Conservation (phyloP, 2,329 filamentous ascomycete species). For the Ophidiomyces ophidiicola region DNA sequence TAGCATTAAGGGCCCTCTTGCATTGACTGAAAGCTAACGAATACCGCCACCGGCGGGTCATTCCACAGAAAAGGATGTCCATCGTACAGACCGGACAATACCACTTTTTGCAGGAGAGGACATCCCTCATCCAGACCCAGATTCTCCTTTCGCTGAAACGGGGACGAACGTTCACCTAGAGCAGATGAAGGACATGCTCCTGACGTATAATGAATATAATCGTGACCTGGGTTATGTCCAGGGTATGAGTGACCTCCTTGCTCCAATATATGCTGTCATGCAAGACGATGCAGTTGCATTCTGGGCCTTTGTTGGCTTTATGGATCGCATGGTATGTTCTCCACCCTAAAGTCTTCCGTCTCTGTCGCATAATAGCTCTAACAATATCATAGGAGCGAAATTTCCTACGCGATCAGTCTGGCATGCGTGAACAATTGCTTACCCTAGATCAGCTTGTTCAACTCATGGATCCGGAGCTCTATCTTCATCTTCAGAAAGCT, state of each 20-base stretch:
- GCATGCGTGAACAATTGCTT: constrained; percentile 83
- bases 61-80: constrained; percentile 86
- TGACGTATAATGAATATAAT: constrained; percentile 98
- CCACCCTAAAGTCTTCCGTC: no score
- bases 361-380: no score
- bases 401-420: constrained; percentile 87
- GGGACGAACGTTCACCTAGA: constrained; percentile 97
- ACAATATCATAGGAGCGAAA: constrained; percentile 56
- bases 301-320: constrained; percentile 91
- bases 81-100: constrained; percentile 87
- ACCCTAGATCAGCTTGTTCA: constrained; percentile 91
- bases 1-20: background rate
- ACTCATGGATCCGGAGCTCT: constrained; percentile 91
- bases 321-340: constrained; percentile 68
- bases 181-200: constrained; percentile 97
- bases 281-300: constrained; percentile 96
- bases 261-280: constrained; percentile 91
- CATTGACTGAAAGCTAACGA: constrained; percentile 20
- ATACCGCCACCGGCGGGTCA: constrained; percentile 44
- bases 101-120: constrained; percentile 95
- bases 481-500: constrained; percentile 73
- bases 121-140: constrained; percentile 88
- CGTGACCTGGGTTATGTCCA: constrained; percentile 91
- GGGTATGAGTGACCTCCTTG: constrained; percentile 94
- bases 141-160: constrained; percentile 81